phyloP scores from a whole-genome alignment of 2,329 filamentous ascomycete genomes.

The Furcasterigmium furcatum region DNA sequence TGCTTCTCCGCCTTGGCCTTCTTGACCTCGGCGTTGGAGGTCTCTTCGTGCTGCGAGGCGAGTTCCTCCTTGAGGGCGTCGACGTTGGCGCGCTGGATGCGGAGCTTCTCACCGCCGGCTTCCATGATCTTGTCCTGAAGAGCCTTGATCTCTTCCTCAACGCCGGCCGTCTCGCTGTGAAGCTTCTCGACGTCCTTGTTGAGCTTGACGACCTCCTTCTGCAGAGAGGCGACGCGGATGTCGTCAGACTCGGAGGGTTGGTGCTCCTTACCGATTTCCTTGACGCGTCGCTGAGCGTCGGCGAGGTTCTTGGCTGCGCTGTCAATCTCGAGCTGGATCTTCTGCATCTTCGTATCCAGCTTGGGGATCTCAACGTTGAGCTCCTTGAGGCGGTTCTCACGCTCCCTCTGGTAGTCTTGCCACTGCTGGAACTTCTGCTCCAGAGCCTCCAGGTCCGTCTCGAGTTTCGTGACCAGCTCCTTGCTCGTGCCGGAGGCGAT shows the following conservation, averaged over 20 bases:
- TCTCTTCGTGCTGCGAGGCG: conserved; percentile 72
- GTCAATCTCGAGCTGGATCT: conserved; percentile 83
- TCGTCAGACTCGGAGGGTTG: conserved; percentile 80
- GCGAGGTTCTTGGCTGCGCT: conserved; percentile 80
- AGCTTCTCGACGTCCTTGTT: conserved; percentile 78
- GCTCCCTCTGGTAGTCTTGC: conserved; percentile 77
- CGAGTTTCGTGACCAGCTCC: conserved; percentile 84
- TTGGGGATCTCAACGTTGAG: conserved; percentile 77
- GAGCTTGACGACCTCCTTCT: conserved; percentile 74
- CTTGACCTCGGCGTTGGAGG: conserved; percentile 81
- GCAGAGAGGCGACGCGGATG: conserved; percentile 64
- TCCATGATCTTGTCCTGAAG: conserved; percentile 98
- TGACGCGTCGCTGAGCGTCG: conserved; percentile 80
- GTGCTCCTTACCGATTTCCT: conserved; percentile 79
- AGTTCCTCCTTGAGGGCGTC: conserved; percentile 87
- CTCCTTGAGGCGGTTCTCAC: conserved; percentile 70
- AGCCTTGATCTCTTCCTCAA: conserved; percentile 89
- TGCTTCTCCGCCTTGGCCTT: conserved; percentile 95
- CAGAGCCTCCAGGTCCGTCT: conserved; percentile 79
- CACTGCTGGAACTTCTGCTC: conserved; percentile 82
- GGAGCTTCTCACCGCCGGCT: conserved; percentile 88
- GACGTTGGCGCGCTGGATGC: conserved; percentile 86
- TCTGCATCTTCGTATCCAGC: conserved; percentile 87
- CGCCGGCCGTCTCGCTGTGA: conserved; percentile 78
- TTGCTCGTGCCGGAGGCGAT: conserved; percentile 82